A percentile compares a stretch with the other conserved stretches of the same genome.
Conservation (phyloP, 352 stramenopile species). For the Phytophthora uliginosa region DNA sequence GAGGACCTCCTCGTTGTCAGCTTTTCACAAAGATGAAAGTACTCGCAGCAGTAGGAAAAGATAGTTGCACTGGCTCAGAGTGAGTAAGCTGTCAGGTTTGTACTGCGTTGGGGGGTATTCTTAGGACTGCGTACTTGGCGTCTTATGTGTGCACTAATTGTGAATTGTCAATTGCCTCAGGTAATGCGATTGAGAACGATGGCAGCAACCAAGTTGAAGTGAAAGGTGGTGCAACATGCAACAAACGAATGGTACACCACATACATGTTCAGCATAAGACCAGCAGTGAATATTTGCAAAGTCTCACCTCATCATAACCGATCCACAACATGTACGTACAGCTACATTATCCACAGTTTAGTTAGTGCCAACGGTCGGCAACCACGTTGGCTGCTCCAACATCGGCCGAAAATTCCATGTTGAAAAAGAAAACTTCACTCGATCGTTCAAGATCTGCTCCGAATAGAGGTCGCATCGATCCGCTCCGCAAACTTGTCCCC, state of each 20-base stretch:
- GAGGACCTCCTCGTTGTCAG: neutral
- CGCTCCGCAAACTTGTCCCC: constrained; percentile 20
- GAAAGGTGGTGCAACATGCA: neutral
- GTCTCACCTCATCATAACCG: too few species aligned
- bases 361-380: too few species aligned
- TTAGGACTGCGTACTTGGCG: neutral
- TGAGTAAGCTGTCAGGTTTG: neutral
- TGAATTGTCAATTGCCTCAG: neutral
- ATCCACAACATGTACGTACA: too few species aligned
- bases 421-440: constrained; percentile 1
- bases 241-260: neutral
- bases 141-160: neutral
- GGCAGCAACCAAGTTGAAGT: neutral
- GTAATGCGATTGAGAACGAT: neutral
- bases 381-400: too few species aligned
- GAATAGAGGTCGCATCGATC: constrained; percentile 8
- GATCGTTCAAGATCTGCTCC: constrained; percentile 12
- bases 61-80: too few species aligned
- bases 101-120: neutral
- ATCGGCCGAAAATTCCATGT: neutral
- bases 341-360: too few species aligned
- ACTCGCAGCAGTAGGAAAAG: neutral
- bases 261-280: neutral
- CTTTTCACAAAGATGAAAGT: neutral
- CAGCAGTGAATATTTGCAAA: neutral